phyloP scores from a whole-genome alignment of 768 basidiomycete genomes.

The Pulveroboletus sp. region DNA sequence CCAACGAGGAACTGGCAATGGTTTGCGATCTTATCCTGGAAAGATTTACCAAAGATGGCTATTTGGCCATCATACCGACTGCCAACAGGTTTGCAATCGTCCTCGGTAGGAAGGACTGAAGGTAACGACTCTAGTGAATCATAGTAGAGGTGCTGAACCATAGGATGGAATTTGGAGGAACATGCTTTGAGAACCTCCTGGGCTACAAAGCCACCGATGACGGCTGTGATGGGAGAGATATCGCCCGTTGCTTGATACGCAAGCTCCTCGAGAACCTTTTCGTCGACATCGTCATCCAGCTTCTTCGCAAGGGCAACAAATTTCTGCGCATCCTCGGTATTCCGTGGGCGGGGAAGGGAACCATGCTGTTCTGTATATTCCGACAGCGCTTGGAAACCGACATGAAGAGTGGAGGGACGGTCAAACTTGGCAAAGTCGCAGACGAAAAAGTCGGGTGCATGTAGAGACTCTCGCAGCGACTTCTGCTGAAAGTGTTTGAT shows the following conservation, averaged over 20 bases:
- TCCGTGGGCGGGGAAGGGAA: conserved; percentile 79
- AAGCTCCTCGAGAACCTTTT: conserved; percentile 80
- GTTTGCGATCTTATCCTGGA: conserved; percentile 89
- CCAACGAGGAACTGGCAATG: conserved; percentile 96
- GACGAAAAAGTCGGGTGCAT: conserved; percentile 82
- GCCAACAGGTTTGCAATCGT: conserved; percentile 76
- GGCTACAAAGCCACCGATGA: conserved; percentile 95
- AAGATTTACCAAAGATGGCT: conserved; percentile 89
- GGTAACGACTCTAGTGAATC: conserved; percentile 97
- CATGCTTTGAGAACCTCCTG: conserved; percentile 97
- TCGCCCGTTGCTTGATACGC: conserved; percentile 92
- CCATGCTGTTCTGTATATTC: conserved; percentile 64
- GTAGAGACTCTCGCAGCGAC: conserved; percentile 84
- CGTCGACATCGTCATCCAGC: conserved; percentile 70
- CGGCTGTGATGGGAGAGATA: conserved; percentile 85
- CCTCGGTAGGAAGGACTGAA: conserved; percentile 66
- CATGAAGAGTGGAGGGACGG: conserved; percentile 85
- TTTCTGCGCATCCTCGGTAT: conserved; percentile 70
- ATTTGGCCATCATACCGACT: conserved; percentile 93
- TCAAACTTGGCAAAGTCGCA: conserved; percentile 99
- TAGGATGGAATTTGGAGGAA: conserved; percentile 97
- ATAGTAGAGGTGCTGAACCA: conserved; percentile 93
- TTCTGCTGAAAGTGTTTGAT: conserved; percentile 53
- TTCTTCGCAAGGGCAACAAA: conserved; percentile 79
- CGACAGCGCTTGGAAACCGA: conserved; percentile 91